These are phyloP conservation scores for Geosmithia flava DNA, from an alignment of 2,329 filamentous ascomycete species.

Conservation along the genomic window DNA sequence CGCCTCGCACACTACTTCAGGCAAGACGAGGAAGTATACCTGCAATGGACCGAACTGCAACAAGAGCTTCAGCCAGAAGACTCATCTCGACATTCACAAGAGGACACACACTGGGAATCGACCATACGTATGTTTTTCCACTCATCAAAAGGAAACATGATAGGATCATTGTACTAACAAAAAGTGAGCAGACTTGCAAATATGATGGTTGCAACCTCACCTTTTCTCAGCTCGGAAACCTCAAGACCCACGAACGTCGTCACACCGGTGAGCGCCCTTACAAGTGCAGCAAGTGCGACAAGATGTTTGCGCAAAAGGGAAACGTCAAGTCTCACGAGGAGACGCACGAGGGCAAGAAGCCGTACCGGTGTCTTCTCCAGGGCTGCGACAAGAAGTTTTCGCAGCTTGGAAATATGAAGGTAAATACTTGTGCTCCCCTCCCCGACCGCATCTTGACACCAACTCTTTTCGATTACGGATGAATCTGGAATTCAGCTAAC, in stretches of 20 bases:
- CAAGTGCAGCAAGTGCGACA: conserved; percentile 66
- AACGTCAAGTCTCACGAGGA: conserved; percentile 77
- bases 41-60: conserved; percentile 62
- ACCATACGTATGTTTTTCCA: conserved; percentile 65
- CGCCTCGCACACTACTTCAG: conserved; percentile 10
- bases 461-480: too few species aligned
- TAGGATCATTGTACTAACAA: background rate
- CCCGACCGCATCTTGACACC: too few species aligned
- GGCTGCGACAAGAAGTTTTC: conserved; percentile 81
- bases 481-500: too few species aligned
- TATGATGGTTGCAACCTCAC: conserved; percentile 61
- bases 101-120: conserved; percentile 82
- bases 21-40: conserved; percentile 46
- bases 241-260: conserved; percentile 81
- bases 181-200: conserved; percentile 45
- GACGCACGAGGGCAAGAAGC: conserved; percentile 66
- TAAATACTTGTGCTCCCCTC: too few species aligned
- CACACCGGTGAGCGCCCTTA: conserved; percentile 85
- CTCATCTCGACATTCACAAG: conserved; percentile 81
- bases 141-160: background rate
- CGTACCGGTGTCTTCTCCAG: conserved; percentile 70
- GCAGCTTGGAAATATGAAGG: conserved; percentile 85
- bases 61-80: conserved; percentile 83
- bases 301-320: conserved; percentile 73
- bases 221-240: conserved; percentile 84